Evolutionary conservation across 2,329 filamentous ascomycete genomes (phyloP).

Genomic region (Botrytis elliptica): DNA sequence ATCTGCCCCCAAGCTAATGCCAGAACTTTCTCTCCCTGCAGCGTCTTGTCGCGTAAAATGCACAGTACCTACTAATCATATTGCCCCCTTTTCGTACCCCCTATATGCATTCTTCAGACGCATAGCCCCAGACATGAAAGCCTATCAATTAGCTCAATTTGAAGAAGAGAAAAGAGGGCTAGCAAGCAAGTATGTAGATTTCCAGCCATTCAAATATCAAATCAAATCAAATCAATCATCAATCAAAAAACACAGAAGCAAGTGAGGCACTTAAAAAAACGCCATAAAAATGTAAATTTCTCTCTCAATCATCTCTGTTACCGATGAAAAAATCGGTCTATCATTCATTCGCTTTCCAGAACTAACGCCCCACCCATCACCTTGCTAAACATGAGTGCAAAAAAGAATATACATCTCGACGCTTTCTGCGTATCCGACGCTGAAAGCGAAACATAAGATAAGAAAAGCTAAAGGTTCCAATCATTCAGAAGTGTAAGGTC

Average conservation of each 20-base stretch:
- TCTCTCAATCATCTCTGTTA: conserved; percentile 1
- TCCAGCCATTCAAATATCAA: neutral
- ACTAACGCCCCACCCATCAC: conserved; percentile 15
- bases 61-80: neutral
- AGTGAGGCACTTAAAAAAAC: neutral
- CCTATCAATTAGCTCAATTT: neutral
- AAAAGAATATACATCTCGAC: conserved; percentile 16
- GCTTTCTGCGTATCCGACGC: conserved; percentile 9
- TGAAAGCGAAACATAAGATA: conserved; percentile 14
- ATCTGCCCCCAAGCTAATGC: neutral
- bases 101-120: neutral
- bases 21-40: neutral
- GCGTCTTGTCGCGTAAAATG: neutral
- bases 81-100: neutral
- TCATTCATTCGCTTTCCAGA: conserved; percentile 27
- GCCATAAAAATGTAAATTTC: conserved; percentile 7
- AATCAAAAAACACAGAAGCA: neutral
- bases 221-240: neutral
- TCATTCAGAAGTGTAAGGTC: conserved; percentile 18
- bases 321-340: conserved; percentile 25
- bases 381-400: conserved; percentile 16
- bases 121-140: neutral
- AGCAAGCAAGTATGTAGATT: neutral
- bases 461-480: conserved; percentile 14
- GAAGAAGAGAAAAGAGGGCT: neutral